A percentile compares a stretch with the other conserved stretches of the same genome.
Conservation (phyloP, 2,329 filamentous ascomycete genomes). For the Fusarium subtropicale region DNA sequence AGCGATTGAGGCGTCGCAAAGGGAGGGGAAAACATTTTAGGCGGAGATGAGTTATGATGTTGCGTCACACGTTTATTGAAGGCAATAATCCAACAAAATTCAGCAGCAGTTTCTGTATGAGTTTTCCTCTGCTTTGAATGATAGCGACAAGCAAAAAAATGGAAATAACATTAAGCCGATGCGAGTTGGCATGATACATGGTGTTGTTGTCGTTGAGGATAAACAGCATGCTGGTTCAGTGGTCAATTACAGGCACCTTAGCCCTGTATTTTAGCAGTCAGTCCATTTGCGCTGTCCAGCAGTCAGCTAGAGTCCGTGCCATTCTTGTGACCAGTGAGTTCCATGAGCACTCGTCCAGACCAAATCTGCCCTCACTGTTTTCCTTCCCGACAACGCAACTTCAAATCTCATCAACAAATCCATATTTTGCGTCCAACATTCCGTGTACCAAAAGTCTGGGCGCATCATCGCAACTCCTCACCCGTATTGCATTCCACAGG, state of each 20-base stretch:
- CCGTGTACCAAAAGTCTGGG: background rate
- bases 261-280: too few species aligned
- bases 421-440: background rate
- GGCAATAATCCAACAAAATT: background rate
- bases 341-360: too few species aligned
- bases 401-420: background rate
- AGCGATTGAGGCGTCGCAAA: background rate
- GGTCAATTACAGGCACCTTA: background rate
- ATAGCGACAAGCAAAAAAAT: background rate
- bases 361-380: too few species aligned
- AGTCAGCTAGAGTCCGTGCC: too few species aligned
- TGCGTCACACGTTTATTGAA: background rate
- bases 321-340: too few species aligned
- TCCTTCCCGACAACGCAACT: background rate
- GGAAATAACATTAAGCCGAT: background rate
- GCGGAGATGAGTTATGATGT: background rate
- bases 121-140: background rate
- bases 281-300: too few species aligned
- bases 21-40: background rate
- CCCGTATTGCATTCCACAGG: background rate
- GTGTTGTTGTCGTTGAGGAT: background rate
- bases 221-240: background rate
- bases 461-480: background rate
- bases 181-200: background rate
- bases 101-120: background rate